Conservation (phyloP, 2,329 filamentous ascomycete genomes). For the Apiospora rasikravindrae region DNA sequence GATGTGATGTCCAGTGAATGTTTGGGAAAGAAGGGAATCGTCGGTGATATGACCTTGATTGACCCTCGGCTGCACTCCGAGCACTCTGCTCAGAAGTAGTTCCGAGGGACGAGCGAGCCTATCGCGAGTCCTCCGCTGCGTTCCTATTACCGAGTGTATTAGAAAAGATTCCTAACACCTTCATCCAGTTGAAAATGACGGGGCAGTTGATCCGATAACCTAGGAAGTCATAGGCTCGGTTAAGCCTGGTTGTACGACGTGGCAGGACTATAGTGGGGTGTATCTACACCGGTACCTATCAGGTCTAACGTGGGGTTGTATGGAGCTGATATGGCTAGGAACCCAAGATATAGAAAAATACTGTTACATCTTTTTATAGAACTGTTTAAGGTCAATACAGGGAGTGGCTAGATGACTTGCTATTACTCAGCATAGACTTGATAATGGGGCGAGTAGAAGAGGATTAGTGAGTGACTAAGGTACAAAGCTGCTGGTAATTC, state of each 20-base stretch:
- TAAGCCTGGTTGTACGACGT: not conserved
- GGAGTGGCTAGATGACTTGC: not conserved
- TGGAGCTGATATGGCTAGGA: not conserved
- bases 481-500: not conserved
- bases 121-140: not conserved
- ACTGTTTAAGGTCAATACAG: not conserved
- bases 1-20: not conserved
- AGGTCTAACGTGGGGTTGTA: not conserved
- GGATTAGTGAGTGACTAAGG: not conserved
- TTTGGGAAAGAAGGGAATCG: not conserved
- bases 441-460: not conserved
- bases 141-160: not conserved
- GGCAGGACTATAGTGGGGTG: not conserved
- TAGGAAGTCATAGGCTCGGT: not conserved
- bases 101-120: slow-evolving; percentile 6
- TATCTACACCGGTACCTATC: not conserved
- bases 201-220: not conserved
- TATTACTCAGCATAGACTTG: not conserved
- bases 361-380: not conserved
- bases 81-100: not conserved
- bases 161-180: not conserved
- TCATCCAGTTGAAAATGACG: not conserved
- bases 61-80: not conserved
- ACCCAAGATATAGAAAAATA: not conserved
- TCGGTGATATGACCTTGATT: not conserved